A percentile compares a stretch with the other conserved stretches of the same genome.
Evolutionary conservation across 352 stramenopile genomes (phyloP).

Genomic region (Elongisporangium anandrum): DNA sequence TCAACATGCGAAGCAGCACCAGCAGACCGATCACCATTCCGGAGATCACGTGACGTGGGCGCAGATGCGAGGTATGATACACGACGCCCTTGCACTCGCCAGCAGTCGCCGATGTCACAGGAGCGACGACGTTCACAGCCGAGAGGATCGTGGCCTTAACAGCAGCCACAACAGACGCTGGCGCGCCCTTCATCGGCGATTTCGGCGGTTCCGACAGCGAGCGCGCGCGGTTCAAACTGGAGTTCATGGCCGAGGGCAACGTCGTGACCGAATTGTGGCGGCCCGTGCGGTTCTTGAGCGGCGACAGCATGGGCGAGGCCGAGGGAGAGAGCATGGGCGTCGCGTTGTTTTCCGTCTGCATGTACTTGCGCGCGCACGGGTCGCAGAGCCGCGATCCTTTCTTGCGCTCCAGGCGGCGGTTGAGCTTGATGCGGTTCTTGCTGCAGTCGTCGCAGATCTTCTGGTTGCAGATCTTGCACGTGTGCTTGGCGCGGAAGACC

Average conservation of each 20-base stretch:
- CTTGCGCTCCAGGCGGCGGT: constrained; percentile 60
- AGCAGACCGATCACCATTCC: constrained; percentile 23
- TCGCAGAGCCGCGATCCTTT: constrained; percentile 73
- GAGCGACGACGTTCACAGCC: not conserved
- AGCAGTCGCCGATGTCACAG: not conserved
- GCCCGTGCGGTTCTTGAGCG: constrained; percentile 13
- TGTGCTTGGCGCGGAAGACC: constrained; percentile 79
- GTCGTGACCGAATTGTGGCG: not conserved
- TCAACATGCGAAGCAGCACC: constrained; percentile 29
- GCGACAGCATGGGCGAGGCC: constrained; percentile 17
- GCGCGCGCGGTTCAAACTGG: not conserved
- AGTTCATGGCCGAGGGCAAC: not conserved
- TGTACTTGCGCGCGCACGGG: constrained; percentile 58
- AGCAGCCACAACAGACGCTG: not conserved
- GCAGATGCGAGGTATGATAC: constrained; percentile 37
- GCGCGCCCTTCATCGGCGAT: not conserved
- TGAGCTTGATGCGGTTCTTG: constrained; percentile 74
- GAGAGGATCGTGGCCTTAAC: not conserved
- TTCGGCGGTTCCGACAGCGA: not conserved
- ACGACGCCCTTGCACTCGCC: not conserved
- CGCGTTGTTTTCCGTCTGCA: constrained; percentile 26
- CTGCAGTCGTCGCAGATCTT: constrained; percentile 84
- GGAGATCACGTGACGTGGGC: constrained; percentile 48
- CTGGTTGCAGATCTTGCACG: constrained; percentile 63
- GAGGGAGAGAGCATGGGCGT: constrained; percentile 19